phyloP scores from a whole-genome alignment of 805 yeast species.

The Pichia heedii region DNA sequence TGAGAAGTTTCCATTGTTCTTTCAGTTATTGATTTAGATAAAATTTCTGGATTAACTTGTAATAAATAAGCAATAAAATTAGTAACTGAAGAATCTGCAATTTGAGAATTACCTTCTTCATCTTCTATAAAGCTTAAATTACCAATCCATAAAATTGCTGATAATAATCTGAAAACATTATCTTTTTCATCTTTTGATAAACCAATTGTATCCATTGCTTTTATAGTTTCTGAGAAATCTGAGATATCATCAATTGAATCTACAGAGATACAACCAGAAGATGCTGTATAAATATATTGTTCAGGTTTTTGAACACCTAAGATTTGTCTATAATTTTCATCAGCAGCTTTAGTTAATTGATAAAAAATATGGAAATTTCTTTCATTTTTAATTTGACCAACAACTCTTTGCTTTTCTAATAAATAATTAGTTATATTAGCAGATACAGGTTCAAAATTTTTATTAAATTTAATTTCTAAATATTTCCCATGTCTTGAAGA shows the following conservation, averaged over 20 bases:
- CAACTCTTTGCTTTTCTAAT: conserved; percentile 92
- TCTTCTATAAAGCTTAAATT: conserved; percentile 80
- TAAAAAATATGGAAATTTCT: conserved; percentile 96
- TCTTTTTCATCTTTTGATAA: conserved; percentile 78
- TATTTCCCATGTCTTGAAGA: conserved; percentile 92
- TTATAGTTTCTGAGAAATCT: conserved; percentile 59
- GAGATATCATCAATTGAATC: conserved; percentile 75
- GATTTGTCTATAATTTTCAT: conserved; percentile 69
- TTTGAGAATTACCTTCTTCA: conserved; percentile 74
- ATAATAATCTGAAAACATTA: conserved; percentile 73
- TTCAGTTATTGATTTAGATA: conserved; percentile 63
- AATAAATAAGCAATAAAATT: conserved; percentile 87
- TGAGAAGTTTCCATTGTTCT: conserved; percentile 85
- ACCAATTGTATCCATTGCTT: conserved; percentile 85
- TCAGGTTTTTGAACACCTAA: conserved; percentile 94
- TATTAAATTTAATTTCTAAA: conserved; percentile 80
- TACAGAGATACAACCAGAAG: conserved; percentile 77
- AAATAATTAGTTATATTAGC: conserved; percentile 94
- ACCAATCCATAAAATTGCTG: conserved; percentile 91
- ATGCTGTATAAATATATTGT: conserved; percentile 80
- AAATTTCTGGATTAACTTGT: conserved; percentile 62
- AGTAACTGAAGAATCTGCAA: conserved; percentile 84
- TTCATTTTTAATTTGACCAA: conserved; percentile 86
- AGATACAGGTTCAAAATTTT: conserved; percentile 78
- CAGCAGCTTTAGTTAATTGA: conserved; percentile 88